Evolutionary conservation across 352 stramenopile genomes (phyloP).

Genomic region (Phytophthora rubi): DNA sequence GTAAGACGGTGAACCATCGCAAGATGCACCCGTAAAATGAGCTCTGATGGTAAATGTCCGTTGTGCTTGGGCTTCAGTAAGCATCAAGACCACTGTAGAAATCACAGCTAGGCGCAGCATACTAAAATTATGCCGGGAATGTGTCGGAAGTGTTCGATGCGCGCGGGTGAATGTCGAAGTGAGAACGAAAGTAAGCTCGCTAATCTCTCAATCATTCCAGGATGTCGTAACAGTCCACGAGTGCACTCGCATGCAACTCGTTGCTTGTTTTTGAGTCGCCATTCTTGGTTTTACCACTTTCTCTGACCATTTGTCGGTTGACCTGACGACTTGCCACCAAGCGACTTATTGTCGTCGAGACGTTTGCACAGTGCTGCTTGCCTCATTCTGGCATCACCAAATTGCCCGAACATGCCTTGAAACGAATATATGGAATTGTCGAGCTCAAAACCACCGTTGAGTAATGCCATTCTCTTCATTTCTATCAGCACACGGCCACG

Average conservation of each 20-base stretch:
- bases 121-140: neutral
- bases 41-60: neutral
- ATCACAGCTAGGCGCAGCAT: neutral
- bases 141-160: neutral
- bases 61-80: neutral
- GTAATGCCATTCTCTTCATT: neutral
- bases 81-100: neutral
- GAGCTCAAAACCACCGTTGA: slow-evolving; percentile 5
- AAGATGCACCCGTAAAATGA: neutral
- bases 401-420: slow-evolving; percentile 2
- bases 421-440: slow-evolving; percentile 7
- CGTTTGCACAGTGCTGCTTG: neutral
- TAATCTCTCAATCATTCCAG: neutral
- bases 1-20: neutral
- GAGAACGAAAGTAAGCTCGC: neutral
- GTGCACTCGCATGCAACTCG: neutral
- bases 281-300: neutral
- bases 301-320: neutral
- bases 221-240: neutral
- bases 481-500: neutral
- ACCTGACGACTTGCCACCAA: neutral
- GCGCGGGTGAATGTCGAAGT: slow-evolving; percentile 6
- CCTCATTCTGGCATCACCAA: slow-evolving; percentile 4
- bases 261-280: slow-evolving; percentile 4
- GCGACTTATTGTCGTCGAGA: neutral